A percentile compares a stretch with the other conserved stretches of the same genome.
Conservation (phyloP, 176 grass and related monocot species). For the Rhipidocladum racemiflorum region DNA sequence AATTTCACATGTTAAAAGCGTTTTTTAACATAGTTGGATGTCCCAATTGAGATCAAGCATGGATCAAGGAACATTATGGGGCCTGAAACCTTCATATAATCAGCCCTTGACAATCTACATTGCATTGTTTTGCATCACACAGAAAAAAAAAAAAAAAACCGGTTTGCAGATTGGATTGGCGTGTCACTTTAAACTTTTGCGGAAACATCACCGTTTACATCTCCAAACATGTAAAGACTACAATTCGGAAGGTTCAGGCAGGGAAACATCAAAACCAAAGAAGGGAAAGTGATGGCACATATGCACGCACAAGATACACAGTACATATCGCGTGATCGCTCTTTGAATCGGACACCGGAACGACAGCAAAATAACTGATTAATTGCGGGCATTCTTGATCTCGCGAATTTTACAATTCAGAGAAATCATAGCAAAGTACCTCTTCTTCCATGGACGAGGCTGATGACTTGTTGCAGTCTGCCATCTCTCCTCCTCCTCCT, state of each 20-base stretch:
- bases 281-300: background rate
- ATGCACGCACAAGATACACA: background rate
- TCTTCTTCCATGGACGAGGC: slow-evolving; percentile 39
- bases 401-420: background rate
- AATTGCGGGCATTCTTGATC: background rate
- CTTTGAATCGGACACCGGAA: background rate
- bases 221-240: background rate
- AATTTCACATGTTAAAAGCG: background rate
- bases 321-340: background rate
- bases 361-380: background rate
- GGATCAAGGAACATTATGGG: background rate
- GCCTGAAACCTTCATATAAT: background rate
- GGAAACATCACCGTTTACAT: background rate
- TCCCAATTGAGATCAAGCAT: background rate
- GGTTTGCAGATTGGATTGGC: background rate
- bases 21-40: background rate
- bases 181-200: background rate
- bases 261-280: background rate
- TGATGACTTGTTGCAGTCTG: slow-evolving; percentile 42
- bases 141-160: background rate
- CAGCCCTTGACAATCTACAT: background rate
- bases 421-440: slow-evolving; percentile 6
- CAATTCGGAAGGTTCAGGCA: background rate
- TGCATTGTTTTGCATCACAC: background rate
- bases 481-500: slow-evolving; percentile 48